Evolutionary conservation across 495 filamentous ascomycete species (phyloP), one percentile per base, ranked within the genome.

Genomic region (Neurospora sp.): DNA sequence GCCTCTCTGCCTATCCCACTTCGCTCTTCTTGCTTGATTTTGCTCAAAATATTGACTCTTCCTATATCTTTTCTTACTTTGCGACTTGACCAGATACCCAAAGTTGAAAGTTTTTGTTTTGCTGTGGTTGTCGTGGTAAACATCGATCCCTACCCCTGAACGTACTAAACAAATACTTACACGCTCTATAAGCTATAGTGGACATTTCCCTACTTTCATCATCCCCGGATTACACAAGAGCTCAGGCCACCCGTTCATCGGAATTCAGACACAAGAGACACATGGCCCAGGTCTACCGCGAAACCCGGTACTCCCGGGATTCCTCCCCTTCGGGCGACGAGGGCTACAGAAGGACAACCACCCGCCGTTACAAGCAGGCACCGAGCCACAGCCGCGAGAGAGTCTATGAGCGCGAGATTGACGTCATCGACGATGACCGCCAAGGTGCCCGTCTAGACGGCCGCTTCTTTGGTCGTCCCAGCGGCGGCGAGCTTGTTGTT

Each of bases 351-450:
- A 79, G 80, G 73, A 87, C 84, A 37, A 88, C 85, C 5, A 84
- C 89, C 40, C 85, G 85, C 77, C 84, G 86, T 43, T 89, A 89
- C 80, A 87, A 88, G 70, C 87, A 87, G 66, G 75, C 77, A 13
- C 77, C 82, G 19, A 80, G 79, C 11, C 84, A 85, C 69, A 74
- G 81, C 69, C 79, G 78, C 43, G 80, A 84, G 73, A 83, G 82
- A 17, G 76, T 81, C 45, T 62, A 62, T 34, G 84, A 85, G 70
- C 81, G 83, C 72, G 83, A 86, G 39, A 71, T 79, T 72, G 79
- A 81, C 31, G 83, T 87, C 71, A 79, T 86, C 74, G 86, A 87
- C 70, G 86, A 87, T 70, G 85, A 87, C 70, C 84, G 82, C 71
- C 80, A 84, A 73, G 80, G 82, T n/a, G 74, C 82, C 39, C 73